A percentile compares a stretch with the other conserved stretches of the same genome.
Conservation (phyloP, 495 filamentous ascomycete genomes). For the Tuber indicum region DNA sequence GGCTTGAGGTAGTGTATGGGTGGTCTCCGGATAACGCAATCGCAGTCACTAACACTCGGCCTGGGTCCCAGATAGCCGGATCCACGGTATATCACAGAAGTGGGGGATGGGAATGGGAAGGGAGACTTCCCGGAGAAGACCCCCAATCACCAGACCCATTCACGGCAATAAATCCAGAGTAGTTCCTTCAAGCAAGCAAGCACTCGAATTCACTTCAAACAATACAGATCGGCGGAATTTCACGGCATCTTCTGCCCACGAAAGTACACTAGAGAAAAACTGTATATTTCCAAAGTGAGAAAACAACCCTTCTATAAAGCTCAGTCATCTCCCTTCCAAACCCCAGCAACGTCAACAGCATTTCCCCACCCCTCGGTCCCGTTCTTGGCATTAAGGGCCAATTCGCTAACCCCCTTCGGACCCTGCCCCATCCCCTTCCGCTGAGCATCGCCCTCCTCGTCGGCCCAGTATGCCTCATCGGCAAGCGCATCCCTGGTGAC, state of each 20-base stretch:
- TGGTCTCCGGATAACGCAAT: not conserved
- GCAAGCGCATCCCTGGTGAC: not conserved
- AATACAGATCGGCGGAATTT: not conserved
- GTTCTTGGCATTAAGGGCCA: not conserved
- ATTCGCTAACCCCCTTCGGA: not conserved
- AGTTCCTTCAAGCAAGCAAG: not conserved
- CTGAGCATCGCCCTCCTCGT: not conserved
- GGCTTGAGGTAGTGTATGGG: not conserved
- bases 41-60: not conserved
- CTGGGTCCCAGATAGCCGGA: not conserved
- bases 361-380: not conserved
- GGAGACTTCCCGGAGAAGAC: not conserved
- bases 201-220: not conserved
- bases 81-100: not conserved
- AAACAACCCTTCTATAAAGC: not conserved
- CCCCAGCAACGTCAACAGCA: not conserved
- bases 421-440: not conserved
- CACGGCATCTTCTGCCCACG: not conserved
- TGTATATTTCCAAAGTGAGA: not conserved
- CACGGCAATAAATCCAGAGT: not conserved
- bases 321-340: not conserved
- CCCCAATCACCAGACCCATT: not conserved
- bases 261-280: not conserved
- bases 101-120: not conserved
- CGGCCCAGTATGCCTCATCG: not conserved